phyloP scores from a whole-genome alignment of 768 basidiomycete species.

The Lactarius tabidus region DNA sequence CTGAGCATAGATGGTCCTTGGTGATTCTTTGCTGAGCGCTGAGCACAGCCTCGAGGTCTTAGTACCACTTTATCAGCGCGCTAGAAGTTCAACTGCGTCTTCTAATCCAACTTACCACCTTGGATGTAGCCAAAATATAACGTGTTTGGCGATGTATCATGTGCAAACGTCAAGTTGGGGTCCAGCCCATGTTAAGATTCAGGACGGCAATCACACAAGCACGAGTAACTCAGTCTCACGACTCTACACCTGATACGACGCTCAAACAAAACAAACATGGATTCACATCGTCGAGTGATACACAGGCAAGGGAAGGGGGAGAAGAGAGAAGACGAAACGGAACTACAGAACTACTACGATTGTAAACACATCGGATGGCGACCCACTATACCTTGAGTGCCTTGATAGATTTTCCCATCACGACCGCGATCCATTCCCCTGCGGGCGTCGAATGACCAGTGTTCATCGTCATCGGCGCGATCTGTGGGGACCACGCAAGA shows the following conservation, averaged over 20 bases:
- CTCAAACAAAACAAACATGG: background rate
- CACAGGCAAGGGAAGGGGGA: background rate
- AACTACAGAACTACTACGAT: background rate
- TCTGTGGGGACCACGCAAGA: slow-evolving; percentile 84
- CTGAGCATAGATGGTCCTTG: background rate
- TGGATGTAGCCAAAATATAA: no score
- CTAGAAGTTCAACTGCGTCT: background rate
- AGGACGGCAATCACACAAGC: background rate
- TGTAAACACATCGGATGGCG: no score
- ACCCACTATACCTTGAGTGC: slow-evolving; percentile 66
- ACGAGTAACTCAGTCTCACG: background rate
- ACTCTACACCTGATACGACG: background rate
- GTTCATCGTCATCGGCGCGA: slow-evolving; percentile 71
- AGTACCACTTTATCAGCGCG: background rate
- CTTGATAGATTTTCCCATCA: slow-evolving; percentile 77
- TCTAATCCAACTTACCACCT: no score
- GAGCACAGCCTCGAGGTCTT: background rate
- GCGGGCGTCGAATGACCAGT: slow-evolving; percentile 68
- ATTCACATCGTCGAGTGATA: background rate
- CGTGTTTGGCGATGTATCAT: background rate
- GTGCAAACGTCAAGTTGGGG: background rate
- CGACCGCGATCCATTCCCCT: slow-evolving; percentile 85
- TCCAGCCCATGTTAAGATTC: background rate
- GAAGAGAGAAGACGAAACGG: background rate
- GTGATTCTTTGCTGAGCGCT: background rate